Evolutionary conservation across 2,329 filamentous ascomycete genomes (phyloP), one percentile per base, ranked within the genome.

Genomic region (Coniella vitis): DNA sequence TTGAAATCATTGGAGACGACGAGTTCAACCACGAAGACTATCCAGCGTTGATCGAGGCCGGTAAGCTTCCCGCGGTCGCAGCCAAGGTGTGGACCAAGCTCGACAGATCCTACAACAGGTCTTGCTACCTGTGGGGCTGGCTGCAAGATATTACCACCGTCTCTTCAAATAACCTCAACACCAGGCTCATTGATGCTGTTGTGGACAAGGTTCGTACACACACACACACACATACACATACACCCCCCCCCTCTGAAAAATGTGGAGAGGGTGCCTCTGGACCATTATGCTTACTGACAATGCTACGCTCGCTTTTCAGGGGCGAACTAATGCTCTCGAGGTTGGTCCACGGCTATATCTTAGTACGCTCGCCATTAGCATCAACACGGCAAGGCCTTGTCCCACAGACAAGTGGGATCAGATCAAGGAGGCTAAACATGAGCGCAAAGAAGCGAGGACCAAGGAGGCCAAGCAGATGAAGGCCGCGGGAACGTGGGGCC

Each of bases 101-200:
- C 7, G 59, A 71, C 17, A 58, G 60, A 4, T 63, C 64, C 22
- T 67, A 69, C 49, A 89, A 87, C 57, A 66, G 73, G 46, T 82
- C 83, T 17, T 84, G 88, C 8, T 87, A 90, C 59, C 69, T 86
- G 45, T 81, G 82, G 58, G 86, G 86, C 14, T 90, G 86, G 86
- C 72, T 72, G 9, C 66, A 69, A 8, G 69, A 74, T 0, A 60
- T 76, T 21, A 86, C 83, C 1, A 90, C 85, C 1, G 66, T 90
- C 45, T 87, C 84, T 3, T 84, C 82, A 53, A 90, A 90, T 60
- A 74, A 78, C 19, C 78, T 77, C 1, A 81, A 85, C 38, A 76
- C 79, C 19, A 85, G 79, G 55, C 76, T 83, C 55, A 78, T 90
- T 38, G 79, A 86, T 31, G 47, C 47, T 8, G 47, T 43, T 4